Conservation (phyloP, 371 early-diverging fungal species). For the Apophysomyces elegans region DNA sequence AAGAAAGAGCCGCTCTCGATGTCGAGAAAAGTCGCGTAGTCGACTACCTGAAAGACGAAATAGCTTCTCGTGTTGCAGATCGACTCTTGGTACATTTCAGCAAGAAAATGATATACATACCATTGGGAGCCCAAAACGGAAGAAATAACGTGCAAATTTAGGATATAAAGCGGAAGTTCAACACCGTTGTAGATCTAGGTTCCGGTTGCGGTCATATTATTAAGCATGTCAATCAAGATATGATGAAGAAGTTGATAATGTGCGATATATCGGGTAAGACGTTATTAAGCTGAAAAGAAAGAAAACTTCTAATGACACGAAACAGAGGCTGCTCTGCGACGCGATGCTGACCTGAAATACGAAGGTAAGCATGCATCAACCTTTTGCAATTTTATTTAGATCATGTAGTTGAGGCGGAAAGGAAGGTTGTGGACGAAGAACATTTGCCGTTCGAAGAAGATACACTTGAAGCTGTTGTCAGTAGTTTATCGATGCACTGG, state of each 20-base stretch:
- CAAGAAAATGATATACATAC: neutral
- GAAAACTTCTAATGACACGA: neutral
- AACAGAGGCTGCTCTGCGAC: conserved; percentile 67
- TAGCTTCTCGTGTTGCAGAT: conserved; percentile 88
- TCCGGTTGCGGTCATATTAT: conserved; percentile 89
- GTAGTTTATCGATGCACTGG: conserved; percentile 92
- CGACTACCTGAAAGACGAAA: conserved; percentile 93
- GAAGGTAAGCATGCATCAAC: conserved; percentile 55
- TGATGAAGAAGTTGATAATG: conserved; percentile 83
- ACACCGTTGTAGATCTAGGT: conserved; percentile 88
- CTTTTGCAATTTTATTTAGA: no score
- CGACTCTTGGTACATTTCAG: conserved; percentile 67
- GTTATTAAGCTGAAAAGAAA: neutral
- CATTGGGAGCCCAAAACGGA: neutral
- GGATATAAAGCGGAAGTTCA: conserved; percentile 83
- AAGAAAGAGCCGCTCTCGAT: conserved; percentile 76
- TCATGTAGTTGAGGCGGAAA: conserved; percentile 70
- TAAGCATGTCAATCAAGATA: conserved; percentile 79
- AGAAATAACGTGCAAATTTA: conserved; percentile 5
- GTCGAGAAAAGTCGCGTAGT: conserved; percentile 69
- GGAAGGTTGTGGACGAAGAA: conserved; percentile 88
- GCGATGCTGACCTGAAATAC: conserved; percentile 66
- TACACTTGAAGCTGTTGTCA: conserved; percentile 85
- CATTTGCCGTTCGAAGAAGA: conserved; percentile 75
- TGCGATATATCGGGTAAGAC: conserved; percentile 80